These are phyloP conservation scores for Henckelia pumila DNA, from an alignment of 257 asterid genomes.

Conservation along the genomic window DNA sequence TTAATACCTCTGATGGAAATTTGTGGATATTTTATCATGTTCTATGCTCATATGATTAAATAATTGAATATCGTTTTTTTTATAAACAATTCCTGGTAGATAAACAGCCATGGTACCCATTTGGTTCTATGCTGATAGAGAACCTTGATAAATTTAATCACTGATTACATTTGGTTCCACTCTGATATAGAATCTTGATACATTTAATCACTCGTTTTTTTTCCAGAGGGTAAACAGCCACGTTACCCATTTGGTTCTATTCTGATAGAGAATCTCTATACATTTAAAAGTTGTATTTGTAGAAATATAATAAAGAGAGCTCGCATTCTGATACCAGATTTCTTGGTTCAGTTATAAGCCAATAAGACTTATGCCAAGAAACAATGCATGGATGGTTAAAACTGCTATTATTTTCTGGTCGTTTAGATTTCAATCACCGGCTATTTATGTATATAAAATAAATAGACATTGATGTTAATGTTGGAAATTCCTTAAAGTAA, in stretches of 20 bases:
- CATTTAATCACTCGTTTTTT: neutral
- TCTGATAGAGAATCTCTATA: too few species aligned
- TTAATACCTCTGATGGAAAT: neutral
- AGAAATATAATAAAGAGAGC: neutral
- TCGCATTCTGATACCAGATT: neutral
- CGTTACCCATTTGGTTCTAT: too few species aligned
- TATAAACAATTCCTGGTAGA: neutral
- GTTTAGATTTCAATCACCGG: neutral
- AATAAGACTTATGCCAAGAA: too few species aligned
- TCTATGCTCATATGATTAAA: neutral
- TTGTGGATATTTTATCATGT: neutral
- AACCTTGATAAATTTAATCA: neutral
- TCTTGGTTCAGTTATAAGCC: neutral
- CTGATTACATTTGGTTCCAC: neutral
- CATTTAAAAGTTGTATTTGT: neutral
- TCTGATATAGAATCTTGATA: neutral
- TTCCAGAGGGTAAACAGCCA: too few species aligned
- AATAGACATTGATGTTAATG: too few species aligned
- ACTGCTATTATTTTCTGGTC: too few species aligned
- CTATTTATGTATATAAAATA: neutral
- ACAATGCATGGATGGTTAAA: neutral
- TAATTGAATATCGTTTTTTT: neutral
- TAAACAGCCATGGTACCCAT: neutral
- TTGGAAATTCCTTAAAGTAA: too few species aligned
- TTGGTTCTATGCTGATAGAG: neutral